Base-by-base conservation (phyloP, 2,329 filamentous ascomycete genomes). In the Alternaria solani region DNA sequence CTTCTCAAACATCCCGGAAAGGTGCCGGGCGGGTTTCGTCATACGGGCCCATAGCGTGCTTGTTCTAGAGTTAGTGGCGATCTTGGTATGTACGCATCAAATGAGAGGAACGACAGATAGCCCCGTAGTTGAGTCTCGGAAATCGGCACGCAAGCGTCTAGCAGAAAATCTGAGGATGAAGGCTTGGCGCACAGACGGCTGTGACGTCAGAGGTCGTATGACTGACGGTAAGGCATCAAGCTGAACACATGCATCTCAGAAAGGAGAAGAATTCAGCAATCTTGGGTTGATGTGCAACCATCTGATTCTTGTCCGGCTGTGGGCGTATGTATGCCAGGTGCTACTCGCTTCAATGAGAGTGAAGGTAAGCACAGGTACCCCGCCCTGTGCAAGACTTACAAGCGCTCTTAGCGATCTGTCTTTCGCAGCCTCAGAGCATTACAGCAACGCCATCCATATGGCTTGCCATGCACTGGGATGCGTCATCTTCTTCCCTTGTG, bases 21-120 rank as follows among this genome's bases (percentile, higher is more conserved):
- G 54, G 26, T 46, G 41, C 53, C n/a, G 47, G 32, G 12, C 53
- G 39, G n/a, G 32, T 57, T 60, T 60, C 57, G 57, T 60, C 57
- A 60, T 60, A 23, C n/a, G 4, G 7, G 48, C 30, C 39, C 23
- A 34, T 39, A 54, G 59, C 59, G 55, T 43, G 38, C 47, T 43
- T 44, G 43, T 53, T 28, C 8, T n/a, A 55, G 18, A 44, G 8
- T 38, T 53, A 49, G 52, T 36, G 41, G 20, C 52, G 52, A 49
- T 47, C 20, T 41, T 28, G n/a, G 52, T 44, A 26, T 30, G 34
- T 47, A 7, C n/a, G 20, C 52, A 34, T 34, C 52, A 39, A 46
- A 55, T 55, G 42, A 46, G 52, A 55, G 51, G 11, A 54, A 20
- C 23, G 16, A 36, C 28, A 42, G 42, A 30, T 42, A 20, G 30